These are phyloP conservation scores for Nitzschia palea DNA, from an alignment of 108 stramenopile genomes.

Conservation along the genomic window DNA sequence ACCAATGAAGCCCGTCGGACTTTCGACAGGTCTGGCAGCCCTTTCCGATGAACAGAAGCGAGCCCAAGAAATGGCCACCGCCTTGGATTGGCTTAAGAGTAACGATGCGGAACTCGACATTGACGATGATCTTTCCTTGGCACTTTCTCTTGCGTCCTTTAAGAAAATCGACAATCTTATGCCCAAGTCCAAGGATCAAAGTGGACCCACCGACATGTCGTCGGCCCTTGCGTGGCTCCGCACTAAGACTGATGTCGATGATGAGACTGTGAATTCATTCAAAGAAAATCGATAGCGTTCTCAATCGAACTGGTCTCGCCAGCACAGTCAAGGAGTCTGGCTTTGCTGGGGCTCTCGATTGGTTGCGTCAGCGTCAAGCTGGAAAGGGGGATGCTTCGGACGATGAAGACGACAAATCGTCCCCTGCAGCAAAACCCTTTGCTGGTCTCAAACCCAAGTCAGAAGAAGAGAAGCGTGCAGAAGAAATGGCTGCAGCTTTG, in stretches of 20 bases:
- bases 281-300: conserved; percentile 32
- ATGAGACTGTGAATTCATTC: conserved; percentile 34
- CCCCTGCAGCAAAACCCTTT: neutral
- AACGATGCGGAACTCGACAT: conserved; percentile 42
- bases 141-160: conserved; percentile 34
- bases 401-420: conserved; percentile 15
- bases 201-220: conserved; percentile 18
- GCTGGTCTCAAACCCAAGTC: conserved; percentile 16
- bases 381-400: conserved; percentile 16
- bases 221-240: conserved; percentile 34
- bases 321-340: conserved; percentile 19
- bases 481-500: conserved; percentile 44
- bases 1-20: neutral
- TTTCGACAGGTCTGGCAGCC: neutral
- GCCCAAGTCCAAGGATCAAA: conserved; percentile 26
- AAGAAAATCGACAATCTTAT: conserved; percentile 43
- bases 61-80: conserved; percentile 49
- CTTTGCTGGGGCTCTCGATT: conserved; percentile 33
- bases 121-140: conserved; percentile 34
- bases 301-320: conserved; percentile 18
- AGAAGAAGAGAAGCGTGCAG: conserved; percentile 36
- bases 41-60: conserved; percentile 36
- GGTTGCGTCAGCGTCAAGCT: conserved; percentile 28
- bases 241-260: conserved; percentile 41
- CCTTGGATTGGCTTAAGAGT: conserved; percentile 41